Base-by-base conservation (phyloP, 1,284 basidiomycete species). In the Peniophora sp. region DNA sequence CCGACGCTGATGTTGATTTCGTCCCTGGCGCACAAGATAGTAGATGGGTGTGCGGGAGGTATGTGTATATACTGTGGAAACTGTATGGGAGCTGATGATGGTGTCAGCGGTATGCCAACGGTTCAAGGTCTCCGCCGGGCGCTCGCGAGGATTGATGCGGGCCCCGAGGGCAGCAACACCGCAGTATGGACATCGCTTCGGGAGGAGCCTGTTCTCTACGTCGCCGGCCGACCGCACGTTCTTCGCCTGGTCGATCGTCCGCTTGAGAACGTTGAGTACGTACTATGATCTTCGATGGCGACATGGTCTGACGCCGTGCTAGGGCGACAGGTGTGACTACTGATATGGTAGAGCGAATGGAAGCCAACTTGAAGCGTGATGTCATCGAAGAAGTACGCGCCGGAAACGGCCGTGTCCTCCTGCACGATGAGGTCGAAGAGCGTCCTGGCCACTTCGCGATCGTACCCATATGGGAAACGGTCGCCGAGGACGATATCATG, bases 351-450 rank as follows among this genome's bases (percentile, higher is more conserved):
- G 97, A 99, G 66, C 75, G 79, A 18, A 98, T 99, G 91, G 97
- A 99, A 58, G 68, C 78, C 41, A 85, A 76, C 54, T 83, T 99
- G 62, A 98, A 99, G 72, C 77, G 79, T 44, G 97, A 99, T 61
- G 83, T 99, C 14, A 70, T 98, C 18, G 73, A 78, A 2, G 97
- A 99, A 67, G 75, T 95, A 24, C 72, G 75, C 45, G 68, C 74
- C 48, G 79, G 85, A n/a, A 69, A 79, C 24, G 94, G 95, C 2
- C 82, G 92, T 24, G 82, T 99, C 35, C 71, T 99, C 3, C 75
- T 96, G 1, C 97, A 99, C 58, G 97, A 99, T 62, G 97, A 99
- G 69, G 81, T 96, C 5, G 94, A 97, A 66, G 93, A 94, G 54
- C 79, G 89, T 24, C 89, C 93, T 1, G 96, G 96, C 1, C 78